phyloP scores from a whole-genome alignment of 768 basidiomycete genomes.

The Hypsizygus marmoreus region DNA sequence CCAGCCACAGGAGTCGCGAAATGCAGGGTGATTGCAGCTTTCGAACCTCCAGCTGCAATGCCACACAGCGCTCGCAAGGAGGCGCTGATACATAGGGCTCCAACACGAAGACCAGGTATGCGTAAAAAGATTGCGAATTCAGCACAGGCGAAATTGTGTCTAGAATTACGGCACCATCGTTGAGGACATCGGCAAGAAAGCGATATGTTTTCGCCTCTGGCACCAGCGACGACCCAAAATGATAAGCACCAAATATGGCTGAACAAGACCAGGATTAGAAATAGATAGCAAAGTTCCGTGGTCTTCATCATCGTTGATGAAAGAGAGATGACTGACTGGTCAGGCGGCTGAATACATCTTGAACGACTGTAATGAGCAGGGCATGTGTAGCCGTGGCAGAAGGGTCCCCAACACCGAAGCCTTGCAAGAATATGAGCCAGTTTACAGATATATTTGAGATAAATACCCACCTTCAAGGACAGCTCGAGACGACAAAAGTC shows the following conservation, averaged over 20 bases:
- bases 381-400: slow-evolving; percentile 68
- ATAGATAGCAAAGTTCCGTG: not conserved
- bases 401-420: slow-evolving; percentile 71
- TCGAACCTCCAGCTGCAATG: slow-evolving; percentile 69
- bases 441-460: not conserved
- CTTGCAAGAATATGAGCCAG: slow-evolving; percentile 27
- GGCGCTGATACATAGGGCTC: slow-evolving; percentile 59
- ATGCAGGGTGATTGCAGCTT: slow-evolving; percentile 67
- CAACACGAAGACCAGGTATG: slow-evolving; percentile 42
- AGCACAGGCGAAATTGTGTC: slow-evolving; percentile 64
- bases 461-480: slow-evolving; percentile 57
- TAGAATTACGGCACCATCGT: slow-evolving; percentile 59
- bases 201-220: slow-evolving; percentile 75
- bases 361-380: slow-evolving; percentile 62
- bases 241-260: slow-evolving; percentile 68
- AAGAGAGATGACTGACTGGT: slow-evolving; percentile 49
- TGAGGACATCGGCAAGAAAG: slow-evolving; percentile 65
- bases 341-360: slow-evolving; percentile 63
- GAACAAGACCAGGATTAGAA: too few species aligned
- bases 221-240: slow-evolving; percentile 62
- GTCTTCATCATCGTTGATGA: not conserved
- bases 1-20: slow-evolving; percentile 55
- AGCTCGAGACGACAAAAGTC: slow-evolving; percentile 65
- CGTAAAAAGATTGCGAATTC: slow-evolving; percentile 31
- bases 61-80: slow-evolving; percentile 59